These are phyloP conservation scores for Tolypocladium amazonense DNA, from an alignment of 2,329 filamentous ascomycete genomes.

Conservation along the genomic window DNA sequence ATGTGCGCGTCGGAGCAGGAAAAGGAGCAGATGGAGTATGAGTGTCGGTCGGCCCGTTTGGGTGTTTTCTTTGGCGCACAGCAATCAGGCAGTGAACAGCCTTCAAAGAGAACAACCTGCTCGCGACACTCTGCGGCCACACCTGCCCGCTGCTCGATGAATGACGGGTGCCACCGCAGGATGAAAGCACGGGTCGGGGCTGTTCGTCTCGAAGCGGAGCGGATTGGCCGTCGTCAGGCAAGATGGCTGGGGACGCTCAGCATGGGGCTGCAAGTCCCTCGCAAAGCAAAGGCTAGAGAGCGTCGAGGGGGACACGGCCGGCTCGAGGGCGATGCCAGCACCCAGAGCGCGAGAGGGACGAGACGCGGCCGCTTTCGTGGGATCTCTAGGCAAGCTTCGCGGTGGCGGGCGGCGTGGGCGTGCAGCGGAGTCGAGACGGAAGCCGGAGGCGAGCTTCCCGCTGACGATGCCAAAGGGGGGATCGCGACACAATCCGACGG, in stretches of 20 bases:
- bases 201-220: neutral
- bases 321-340: neutral
- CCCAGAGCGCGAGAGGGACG: neutral
- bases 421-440: neutral
- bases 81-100: neutral
- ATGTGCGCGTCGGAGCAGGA: slow-evolving; percentile 7
- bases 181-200: neutral
- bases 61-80: neutral
- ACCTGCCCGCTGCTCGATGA: neutral
- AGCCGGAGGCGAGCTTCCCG: neutral
- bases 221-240: slow-evolving; percentile 1
- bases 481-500: neutral
- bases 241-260: neutral
- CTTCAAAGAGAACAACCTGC: neutral
- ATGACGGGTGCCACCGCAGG: neutral
- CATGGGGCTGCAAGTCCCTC: neutral
- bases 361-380: neutral
- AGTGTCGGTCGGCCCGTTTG: neutral
- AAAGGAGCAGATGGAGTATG: neutral
- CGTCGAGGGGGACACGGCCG: neutral
- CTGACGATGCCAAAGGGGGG: neutral
- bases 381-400: neutral
- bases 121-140: neutral
- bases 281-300: neutral
- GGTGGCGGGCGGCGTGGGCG: neutral